Conservation (phyloP, 2,329 filamentous ascomycete genomes). For the Neoscytalidium dimidiatum region DNA sequence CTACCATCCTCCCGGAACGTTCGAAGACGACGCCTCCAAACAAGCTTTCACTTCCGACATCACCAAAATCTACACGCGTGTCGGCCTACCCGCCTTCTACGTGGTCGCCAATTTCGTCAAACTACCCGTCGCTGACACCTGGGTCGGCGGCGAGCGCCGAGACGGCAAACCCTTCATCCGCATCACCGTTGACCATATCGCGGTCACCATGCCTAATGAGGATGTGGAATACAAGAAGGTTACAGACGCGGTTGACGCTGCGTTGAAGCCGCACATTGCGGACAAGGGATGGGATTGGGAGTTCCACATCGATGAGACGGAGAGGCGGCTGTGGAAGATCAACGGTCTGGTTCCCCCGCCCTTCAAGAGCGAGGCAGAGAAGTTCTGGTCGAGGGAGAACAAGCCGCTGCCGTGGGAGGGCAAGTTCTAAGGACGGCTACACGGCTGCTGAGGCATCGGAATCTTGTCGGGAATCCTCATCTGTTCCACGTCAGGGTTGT, state of each 20-base stretch:
- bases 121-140: slow-evolving; percentile 19
- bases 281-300: slow-evolving; percentile 48
- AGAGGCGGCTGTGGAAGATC: slow-evolving; percentile 45
- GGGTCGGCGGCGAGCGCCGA: slow-evolving; percentile 31
- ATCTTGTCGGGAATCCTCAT: too few species aligned
- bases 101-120: too few species aligned
- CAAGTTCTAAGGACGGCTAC: too few species aligned
- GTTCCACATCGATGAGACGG: slow-evolving; percentile 45
- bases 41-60: too few species aligned
- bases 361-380: slow-evolving; percentile 31
- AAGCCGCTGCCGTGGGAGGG: too few species aligned
- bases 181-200: background rate
- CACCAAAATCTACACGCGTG: too few species aligned
- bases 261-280: slow-evolving; percentile 40
- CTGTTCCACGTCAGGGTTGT: too few species aligned
- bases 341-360: slow-evolving; percentile 42
- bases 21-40: too few species aligned
- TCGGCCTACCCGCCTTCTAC: too few species aligned
- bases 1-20: too few species aligned
- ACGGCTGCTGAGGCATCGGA: too few species aligned
- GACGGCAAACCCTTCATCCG: background rate
- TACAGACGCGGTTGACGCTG: slow-evolving; percentile 27
- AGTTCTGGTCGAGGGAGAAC: slow-evolving; percentile 33
- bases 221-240: background rate
- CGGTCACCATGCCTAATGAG: background rate